These are phyloP conservation scores for Salix caprea DNA, from an alignment of 345 rosid genomes.

Conservation along the genomic window DNA sequence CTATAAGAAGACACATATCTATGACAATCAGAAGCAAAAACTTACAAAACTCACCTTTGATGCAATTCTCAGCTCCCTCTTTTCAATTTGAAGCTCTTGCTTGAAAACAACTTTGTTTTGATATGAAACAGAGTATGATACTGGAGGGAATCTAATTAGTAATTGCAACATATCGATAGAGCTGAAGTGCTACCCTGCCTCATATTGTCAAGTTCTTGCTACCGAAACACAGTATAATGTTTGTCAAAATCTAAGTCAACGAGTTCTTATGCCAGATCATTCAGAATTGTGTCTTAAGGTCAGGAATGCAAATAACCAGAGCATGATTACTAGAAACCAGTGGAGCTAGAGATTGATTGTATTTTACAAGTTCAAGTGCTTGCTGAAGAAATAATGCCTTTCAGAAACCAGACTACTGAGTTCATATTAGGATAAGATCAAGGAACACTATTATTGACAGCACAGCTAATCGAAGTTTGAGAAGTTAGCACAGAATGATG, in stretches of 20 bases:
- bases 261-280: no score
- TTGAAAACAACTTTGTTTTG: constrained; percentile 28
- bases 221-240: no score
- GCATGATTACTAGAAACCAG: not conserved
- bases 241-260: no score
- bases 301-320: not conserved
- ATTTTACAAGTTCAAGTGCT: not conserved
- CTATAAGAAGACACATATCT: not conserved
- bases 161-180: no score
- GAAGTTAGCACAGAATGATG: not conserved
- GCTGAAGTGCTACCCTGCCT: no score
- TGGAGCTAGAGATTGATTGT: not conserved
- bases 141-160: constrained; percentile 25
- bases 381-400: not conserved
- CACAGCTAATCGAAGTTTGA: no score
- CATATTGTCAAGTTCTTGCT: no score
- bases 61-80: constrained; percentile 42
- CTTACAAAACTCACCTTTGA: constrained; percentile 33
- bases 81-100: constrained; percentile 35
- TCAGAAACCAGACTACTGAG: not conserved
- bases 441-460: not conserved
- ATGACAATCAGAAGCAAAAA: not conserved
- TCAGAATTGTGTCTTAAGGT: no score
- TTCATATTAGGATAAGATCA: not conserved
- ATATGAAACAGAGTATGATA: constrained; percentile 34